These are phyloP conservation scores for Simmondsia chinensis DNA, from an alignment of 148 eudicot species.

Conservation along the genomic window DNA sequence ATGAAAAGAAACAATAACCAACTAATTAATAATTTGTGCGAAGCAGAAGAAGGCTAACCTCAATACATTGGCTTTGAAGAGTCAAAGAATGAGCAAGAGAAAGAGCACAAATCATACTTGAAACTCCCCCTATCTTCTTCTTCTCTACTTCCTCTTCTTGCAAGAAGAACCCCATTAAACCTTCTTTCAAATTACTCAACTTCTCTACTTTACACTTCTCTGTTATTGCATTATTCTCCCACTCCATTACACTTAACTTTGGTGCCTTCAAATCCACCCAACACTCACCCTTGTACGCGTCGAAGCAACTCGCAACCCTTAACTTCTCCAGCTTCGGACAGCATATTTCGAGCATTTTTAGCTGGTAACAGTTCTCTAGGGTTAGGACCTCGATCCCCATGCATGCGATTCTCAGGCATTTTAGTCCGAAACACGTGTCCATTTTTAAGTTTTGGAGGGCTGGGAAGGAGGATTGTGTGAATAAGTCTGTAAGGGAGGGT, in stretches of 20 bases:
- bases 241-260: slow-evolving; percentile 15
- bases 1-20: too few relatives aligned
- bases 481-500: slow-evolving; percentile 24
- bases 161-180: slow-evolving; percentile 25
- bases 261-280: slow-evolving; percentile 40
- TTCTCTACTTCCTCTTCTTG: slow-evolving; percentile 9
- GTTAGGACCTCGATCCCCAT: slow-evolving; percentile 24
- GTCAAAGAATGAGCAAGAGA: slow-evolving; percentile 27
- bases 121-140: slow-evolving; percentile 18
- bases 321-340: slow-evolving; percentile 24
- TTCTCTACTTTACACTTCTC: slow-evolving; percentile 16
- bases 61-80: slow-evolving; percentile 31
- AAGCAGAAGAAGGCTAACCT: slow-evolving; percentile 17
- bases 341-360: slow-evolving; percentile 19
- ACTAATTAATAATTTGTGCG: too few relatives aligned
- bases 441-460: slow-evolving; percentile 25
- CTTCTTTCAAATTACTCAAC: slow-evolving; percentile 25
- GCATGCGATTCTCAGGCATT: slow-evolving; percentile 23
- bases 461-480: slow-evolving; percentile 35
- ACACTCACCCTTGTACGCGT: slow-evolving; percentile 9
- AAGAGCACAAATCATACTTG: slow-evolving; percentile 27
- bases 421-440: slow-evolving; percentile 25
- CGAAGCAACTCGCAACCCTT: slow-evolving; percentile 30
- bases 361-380: slow-evolving; percentile 26
- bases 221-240: slow-evolving; percentile 35